Evolutionary conservation across 495 filamentous ascomycete species (phyloP).

Genomic region (Annulohypoxylon bovei): DNA sequence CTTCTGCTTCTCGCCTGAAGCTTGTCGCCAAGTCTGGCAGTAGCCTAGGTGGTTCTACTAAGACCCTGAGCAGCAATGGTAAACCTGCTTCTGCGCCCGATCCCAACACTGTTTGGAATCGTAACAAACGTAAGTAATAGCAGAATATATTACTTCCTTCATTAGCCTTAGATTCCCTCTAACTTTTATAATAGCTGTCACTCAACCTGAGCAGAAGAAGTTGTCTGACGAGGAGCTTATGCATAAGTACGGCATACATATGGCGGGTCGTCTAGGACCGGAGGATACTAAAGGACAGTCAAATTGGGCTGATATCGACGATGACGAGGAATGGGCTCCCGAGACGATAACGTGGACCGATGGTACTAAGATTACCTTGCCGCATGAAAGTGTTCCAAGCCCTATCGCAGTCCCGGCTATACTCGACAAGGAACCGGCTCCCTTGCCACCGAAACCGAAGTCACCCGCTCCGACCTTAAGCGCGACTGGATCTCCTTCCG

Average conservation of each 20-base stretch:
- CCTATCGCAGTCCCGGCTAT: conserved; percentile 47
- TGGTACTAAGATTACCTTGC: conserved; percentile 89
- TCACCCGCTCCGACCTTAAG: conserved; percentile 50
- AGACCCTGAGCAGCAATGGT: conserved; percentile 62
- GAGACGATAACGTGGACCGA: conserved; percentile 98
- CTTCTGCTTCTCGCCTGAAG: conserved; percentile 56
- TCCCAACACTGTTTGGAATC: conserved; percentile 91
- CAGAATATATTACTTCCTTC: neutral
- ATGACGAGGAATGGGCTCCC: conserved; percentile 98
- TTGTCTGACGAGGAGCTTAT: conserved; percentile 96
- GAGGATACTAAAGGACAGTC: conserved; percentile 83
- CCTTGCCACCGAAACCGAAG: conserved; percentile 49
- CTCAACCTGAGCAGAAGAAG: conserved; percentile 85
- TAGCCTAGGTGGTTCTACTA: conserved; percentile 54
- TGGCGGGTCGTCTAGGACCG: conserved; percentile 88
- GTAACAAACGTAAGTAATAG: conserved; percentile 83
- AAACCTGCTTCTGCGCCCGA: conserved; percentile 65
- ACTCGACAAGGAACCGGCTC: conserved; percentile 29
- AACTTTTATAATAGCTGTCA: conserved; percentile 65
- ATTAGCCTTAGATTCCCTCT: conserved; percentile 18
- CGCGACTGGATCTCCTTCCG: conserved; percentile 48
- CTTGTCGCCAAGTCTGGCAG: conserved; percentile 65
- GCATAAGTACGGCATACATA: conserved; percentile 91
- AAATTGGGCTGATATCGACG: conserved; percentile 98
- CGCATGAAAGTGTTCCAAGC: conserved; percentile 62